These are phyloP conservation scores for Xylaria grammica DNA, from an alignment of 495 filamentous ascomycete species.

Conservation along the genomic window DNA sequence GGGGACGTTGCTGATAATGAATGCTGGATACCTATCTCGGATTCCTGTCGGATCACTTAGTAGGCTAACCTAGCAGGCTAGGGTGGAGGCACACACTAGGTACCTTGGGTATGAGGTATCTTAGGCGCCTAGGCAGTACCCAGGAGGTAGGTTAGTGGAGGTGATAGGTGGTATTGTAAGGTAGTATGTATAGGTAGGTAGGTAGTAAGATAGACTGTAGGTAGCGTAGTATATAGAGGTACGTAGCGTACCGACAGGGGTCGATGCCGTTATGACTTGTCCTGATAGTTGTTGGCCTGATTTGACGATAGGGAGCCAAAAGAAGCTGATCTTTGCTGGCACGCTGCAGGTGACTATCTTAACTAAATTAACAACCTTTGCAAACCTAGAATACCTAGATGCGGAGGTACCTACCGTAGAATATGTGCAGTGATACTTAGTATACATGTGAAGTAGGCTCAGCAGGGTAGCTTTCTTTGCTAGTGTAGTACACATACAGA, in stretches of 20 bases:
- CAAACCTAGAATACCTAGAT: background rate
- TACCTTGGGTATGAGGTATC: too few relatives aligned
- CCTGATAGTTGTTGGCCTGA: conserved; percentile 1
- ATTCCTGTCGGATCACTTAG: background rate
- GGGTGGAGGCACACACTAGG: background rate
- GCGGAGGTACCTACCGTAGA: conserved; percentile 15
- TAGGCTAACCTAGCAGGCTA: background rate
- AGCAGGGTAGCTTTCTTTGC: conserved; percentile 20
- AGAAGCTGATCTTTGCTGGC: conserved; percentile 18
- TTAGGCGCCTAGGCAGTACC: too few relatives aligned
- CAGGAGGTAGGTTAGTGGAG: too few relatives aligned
- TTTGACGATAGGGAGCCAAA: background rate
- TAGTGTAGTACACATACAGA: background rate
- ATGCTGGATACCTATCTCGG: conserved; percentile 18
- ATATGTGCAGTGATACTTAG: too few relatives aligned
- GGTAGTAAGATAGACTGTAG: too few relatives aligned
- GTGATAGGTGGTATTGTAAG: too few relatives aligned
- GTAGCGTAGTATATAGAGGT: too few relatives aligned
- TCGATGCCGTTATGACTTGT: conserved; percentile 13
- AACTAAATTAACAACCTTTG: background rate
- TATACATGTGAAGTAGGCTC: conserved; percentile 4
- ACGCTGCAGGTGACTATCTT: conserved; percentile 2
- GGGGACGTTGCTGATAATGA: conserved; percentile 14
- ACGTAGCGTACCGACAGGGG: background rate
- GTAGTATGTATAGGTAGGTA: too few relatives aligned